Percentiles rank a stretch among this genome's conserved stretches.
Conservation (phyloP, 139 green algal genomes). For the Mesostigma viride region DNA sequence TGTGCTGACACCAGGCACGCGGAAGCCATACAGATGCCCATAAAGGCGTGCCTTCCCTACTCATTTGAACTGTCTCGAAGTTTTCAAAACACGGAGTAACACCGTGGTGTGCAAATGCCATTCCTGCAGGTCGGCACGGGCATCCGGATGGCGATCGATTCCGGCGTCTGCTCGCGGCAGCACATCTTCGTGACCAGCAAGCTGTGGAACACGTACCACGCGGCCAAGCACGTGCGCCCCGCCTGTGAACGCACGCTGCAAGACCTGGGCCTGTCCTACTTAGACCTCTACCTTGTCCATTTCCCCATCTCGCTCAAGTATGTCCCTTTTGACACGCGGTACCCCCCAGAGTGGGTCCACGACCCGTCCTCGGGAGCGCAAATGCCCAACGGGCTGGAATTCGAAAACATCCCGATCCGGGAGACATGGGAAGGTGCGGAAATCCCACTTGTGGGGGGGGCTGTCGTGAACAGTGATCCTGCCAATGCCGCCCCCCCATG, state of each 20-base stretch:
- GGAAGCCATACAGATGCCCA: background rate
- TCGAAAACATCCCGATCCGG: background rate
- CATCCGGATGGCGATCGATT: background rate
- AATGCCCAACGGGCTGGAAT: no score
- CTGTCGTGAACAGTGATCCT: no score
- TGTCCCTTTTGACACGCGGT: background rate
- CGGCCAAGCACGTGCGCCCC: slow-evolving; percentile 29
- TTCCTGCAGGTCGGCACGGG: background rate
- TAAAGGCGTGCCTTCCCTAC: background rate
- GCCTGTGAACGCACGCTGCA: slow-evolving; percentile 49
- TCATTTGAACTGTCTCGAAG: no score
- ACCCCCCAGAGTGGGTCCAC: background rate
- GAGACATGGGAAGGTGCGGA: background rate
- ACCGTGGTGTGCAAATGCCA: background rate
- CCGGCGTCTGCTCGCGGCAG: background rate
- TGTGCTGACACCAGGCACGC: no score
- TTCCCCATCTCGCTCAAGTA: slow-evolving; percentile 35
- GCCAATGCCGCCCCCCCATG: no score
- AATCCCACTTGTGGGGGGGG: background rate
- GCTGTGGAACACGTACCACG: slow-evolving; percentile 33
- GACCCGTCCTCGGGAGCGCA: background rate
- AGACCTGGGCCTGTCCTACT: slow-evolving; percentile 58
- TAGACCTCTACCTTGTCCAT: slow-evolving; percentile 83
- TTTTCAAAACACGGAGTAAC: no score
- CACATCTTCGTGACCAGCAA: background rate